These are phyloP conservation scores for Beverwykella pulmonaria DNA, from an alignment of 495 filamentous ascomycete species.

Conservation along the genomic window DNA sequence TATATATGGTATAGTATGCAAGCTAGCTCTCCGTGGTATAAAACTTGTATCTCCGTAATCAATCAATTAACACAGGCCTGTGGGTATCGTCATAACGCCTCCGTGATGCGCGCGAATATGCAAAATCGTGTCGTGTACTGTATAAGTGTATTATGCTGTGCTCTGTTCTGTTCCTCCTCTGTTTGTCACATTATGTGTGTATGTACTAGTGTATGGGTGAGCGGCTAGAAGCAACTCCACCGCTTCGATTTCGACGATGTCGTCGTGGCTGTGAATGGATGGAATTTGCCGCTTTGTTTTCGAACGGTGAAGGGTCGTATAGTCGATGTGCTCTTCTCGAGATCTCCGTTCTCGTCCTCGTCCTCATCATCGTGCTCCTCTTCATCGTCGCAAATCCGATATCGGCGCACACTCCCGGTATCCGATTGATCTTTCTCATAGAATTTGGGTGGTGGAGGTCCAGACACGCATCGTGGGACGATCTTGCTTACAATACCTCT, in stretches of 20 bases:
- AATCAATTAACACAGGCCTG: background rate
- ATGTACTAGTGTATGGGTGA: background rate
- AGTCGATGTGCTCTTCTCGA: constrained; percentile 25
- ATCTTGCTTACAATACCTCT: constrained; percentile 24
- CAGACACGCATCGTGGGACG: constrained; percentile 26
- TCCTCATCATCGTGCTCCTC: constrained; percentile 5
- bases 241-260: constrained; percentile 7
- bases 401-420: constrained; percentile 26
- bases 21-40: background rate
- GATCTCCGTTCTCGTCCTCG: background rate
- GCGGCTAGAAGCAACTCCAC: constrained; percentile 23
- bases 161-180: background rate
- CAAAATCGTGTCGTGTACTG: background rate
- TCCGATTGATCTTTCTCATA: constrained; percentile 30
- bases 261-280: background rate
- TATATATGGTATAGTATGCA: constrained; percentile 5
- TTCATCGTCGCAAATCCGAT: constrained; percentile 24
- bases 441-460: constrained; percentile 21
- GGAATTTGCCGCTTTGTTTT: background rate
- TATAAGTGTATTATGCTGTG: background rate
- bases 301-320: background rate
- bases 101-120: constrained; percentile 7
- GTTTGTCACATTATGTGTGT: background rate
- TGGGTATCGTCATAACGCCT: constrained; percentile 27
- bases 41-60: background rate